Evolutionary conservation across 192 early-diverging fungal species (phyloP).

Genomic region (Dissophora ornata): DNA sequence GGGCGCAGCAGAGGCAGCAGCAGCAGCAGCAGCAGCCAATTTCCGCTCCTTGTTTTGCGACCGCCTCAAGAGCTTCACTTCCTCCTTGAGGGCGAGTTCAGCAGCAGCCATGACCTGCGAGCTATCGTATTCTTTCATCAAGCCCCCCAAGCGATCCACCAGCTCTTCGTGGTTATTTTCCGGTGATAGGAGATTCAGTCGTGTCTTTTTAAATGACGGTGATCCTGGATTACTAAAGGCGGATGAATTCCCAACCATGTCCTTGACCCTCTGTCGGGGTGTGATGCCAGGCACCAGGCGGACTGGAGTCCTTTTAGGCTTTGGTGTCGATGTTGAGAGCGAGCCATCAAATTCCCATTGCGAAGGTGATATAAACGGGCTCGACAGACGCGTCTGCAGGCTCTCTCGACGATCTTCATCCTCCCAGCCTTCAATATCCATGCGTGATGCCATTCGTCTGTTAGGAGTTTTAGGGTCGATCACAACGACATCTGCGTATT

Average conservation of each 20-base stretch:
- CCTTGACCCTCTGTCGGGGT: slow-evolving; percentile 17
- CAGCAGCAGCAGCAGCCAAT: slow-evolving; percentile 4
- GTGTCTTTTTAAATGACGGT: slow-evolving; percentile 10
- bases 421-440: slow-evolving; percentile 45
- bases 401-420: slow-evolving; percentile 36
- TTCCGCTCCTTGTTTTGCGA: slow-evolving; percentile 39
- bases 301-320: neutral
- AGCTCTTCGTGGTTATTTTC: slow-evolving; percentile 20
- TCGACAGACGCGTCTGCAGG: neutral
- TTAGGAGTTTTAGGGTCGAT: slow-evolving; percentile 24
- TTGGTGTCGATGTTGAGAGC: slow-evolving; percentile 25
- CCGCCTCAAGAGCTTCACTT: slow-evolving; percentile 13
- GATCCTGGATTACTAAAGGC: too few species aligned
- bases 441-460: slow-evolving; percentile 12
- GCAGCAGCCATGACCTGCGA: slow-evolving; percentile 38
- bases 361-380: slow-evolving; percentile 29
- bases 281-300: slow-evolving; percentile 6
- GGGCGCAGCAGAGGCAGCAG: too few species aligned
- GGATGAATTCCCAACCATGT: slow-evolving; percentile 25
- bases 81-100: slow-evolving; percentile 30
- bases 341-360: slow-evolving; percentile 20
- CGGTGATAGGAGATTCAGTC: neutral
- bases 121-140: slow-evolving; percentile 43
- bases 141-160: slow-evolving; percentile 30
- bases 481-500: slow-evolving; percentile 17